A percentile compares a stretch with the other conserved stretches of the same genome.
phyloP scores from a whole-genome alignment of 2,329 filamentous ascomycete genomes.

The Beauveria bassiana region DNA sequence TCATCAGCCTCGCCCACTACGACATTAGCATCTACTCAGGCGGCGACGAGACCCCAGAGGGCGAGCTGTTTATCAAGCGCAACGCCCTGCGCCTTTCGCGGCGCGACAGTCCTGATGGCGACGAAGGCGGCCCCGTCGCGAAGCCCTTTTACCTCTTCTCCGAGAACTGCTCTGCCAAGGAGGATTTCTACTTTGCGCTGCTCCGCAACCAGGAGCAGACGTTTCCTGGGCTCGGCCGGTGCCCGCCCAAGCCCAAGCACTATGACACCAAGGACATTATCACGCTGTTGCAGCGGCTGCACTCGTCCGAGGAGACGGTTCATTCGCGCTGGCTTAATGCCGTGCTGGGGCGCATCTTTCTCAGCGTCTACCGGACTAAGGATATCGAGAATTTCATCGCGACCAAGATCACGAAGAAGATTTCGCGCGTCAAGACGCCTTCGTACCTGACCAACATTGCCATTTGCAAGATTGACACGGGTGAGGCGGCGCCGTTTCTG shows the following conservation, averaged over 20 bases:
- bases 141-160: conserved; percentile 93
- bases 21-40: conserved; percentile 79
- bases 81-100: conserved; percentile 80
- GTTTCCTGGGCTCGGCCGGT: conserved; percentile 40
- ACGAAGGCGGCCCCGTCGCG: conserved; percentile 51
- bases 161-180: conserved; percentile 91
- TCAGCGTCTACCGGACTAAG: conserved; percentile 77
- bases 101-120: conserved; percentile 42
- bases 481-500: conserved; percentile 78
- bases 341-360: conserved; percentile 77
- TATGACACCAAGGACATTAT: conserved; percentile 86
- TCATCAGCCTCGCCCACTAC: conserved; percentile 87
- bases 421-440: conserved; percentile 85
- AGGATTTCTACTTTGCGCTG: conserved; percentile 95
- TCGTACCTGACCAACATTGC: conserved; percentile 79
- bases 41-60: conserved; percentile 70
- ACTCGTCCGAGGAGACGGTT: conserved; percentile 83
- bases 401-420: conserved; percentile 90
- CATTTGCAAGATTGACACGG: conserved; percentile 78
- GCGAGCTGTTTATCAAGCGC: conserved; percentile 91
- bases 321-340: conserved; percentile 94
- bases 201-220: conserved; percentile 74
- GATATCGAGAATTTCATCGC: conserved; percentile 73
- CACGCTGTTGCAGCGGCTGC: conserved; percentile 78
- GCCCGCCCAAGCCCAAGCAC: conserved; percentile 59